Base-by-base conservation (phyloP, 1,139 yeast genomes). In the Pichia sp. region DNA sequence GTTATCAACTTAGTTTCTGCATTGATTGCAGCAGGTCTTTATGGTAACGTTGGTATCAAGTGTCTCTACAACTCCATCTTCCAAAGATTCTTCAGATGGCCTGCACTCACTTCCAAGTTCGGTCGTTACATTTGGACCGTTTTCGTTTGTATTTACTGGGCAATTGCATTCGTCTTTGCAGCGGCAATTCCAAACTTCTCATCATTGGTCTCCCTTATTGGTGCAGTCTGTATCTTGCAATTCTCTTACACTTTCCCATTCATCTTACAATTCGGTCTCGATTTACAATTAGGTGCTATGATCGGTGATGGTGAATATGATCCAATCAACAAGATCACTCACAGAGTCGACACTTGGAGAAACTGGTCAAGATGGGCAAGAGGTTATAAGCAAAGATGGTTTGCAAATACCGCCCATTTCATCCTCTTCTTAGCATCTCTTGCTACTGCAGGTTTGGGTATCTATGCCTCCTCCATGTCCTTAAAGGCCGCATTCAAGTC, bases 121-220 rank as follows among this genome's bases (percentile, higher is more conserved):
- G 71, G 71, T 16, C 53, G 59, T 30, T 16, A 54, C 26, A 47
- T 55, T 29, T 66, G 72, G 72, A 51, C 52, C 7, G 39, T 49
- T 14, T 42, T 56, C 33, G 66, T 64, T 2, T 41, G 59, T 30
- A 38, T 59, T 22, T 66, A 66, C 55, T 67, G 71, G 72, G 64
- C 59, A 6, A 34, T 64, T 30, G 69, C 71, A 5, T 66, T 56
- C 44, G 52, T 65, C 19, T 48, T 72, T 47, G 77, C 75, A 27
- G 67, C 74, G 38, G 74, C 74, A 44, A 71, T 72, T 40, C 77
- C 77, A 26, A 71, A 69, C 43, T 66, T 72, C 53, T 63, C 63
- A 22, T 53, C 71, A 5, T 56, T 72, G 48, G 66, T 70, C 21
- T 54, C 69, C 24, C 58, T 72, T 42, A 69, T 73, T 12, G 77